Evolutionary conservation across 2,329 filamentous ascomycete genomes (phyloP), one percentile per base, ranked within the genome.

Genomic region (Amauroascus verrucosus): DNA sequence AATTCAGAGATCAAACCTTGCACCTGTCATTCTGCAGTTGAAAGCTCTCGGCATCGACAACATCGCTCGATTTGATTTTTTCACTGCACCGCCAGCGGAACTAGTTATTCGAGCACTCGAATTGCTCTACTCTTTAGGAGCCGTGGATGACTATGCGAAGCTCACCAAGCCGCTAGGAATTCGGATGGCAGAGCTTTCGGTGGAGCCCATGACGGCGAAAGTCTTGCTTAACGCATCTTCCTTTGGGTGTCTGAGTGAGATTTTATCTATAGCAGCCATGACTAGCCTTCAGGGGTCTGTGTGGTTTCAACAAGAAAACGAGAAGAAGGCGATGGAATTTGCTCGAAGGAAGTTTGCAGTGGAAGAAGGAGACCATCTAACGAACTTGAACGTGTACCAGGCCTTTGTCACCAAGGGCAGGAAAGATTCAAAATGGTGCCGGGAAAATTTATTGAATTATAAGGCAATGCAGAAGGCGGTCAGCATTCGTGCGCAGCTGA

Each of bases 31-130:
- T 37, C 76, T 98, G 41, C 91, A 97, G 63, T 81, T 98, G 37
- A 95, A 97, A 70, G 91, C 93, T 1, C 76, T 98, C 1, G 93
- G 93, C 0, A 94, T 97, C 60, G 90, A 96, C 67, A 97, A 98
- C 61, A 83, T 97, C 32, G 81, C 88, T 4, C 83, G 88, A 3
- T 98, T 97, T 67, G 83, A 90, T 62, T 98, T 91, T 65, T 72
- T 96, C 49, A 91, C 87, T 2, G 76, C 88, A 2, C 93, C 93
- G 9, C 89, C 93, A 0, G 82, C 89, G 0, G 84, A 91, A 62
- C 80, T 95, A 28, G 80, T 97, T 68, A 81, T 85, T 41, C 87
- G 89, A 57, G 93, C 87, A 0, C 79, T 96, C 1, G 91, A 97
- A 67, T 75, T 96, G 2, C 78, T 98, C 3, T 95, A 85, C 67